Percentiles rank a stretch among this genome's conserved stretches.
Evolutionary conservation across 768 basidiomycete genomes (phyloP).

Genomic region (Auricularia auricula-judae): DNA sequence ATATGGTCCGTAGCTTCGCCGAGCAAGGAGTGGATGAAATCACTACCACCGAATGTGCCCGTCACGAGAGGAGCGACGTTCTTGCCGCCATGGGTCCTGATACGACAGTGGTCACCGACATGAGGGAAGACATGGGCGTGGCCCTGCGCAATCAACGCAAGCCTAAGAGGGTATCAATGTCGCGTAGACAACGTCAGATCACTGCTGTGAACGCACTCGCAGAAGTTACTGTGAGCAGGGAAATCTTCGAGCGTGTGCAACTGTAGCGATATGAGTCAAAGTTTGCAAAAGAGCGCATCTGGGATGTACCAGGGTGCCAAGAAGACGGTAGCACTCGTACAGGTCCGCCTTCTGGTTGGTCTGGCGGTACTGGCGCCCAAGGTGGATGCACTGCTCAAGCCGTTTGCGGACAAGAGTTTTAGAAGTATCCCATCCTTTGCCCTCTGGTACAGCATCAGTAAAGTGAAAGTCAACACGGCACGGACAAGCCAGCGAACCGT

Average conservation of each 20-base stretch:
- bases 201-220: slow-evolving; percentile 32
- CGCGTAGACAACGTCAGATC: not conserved
- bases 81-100: slow-evolving; percentile 65
- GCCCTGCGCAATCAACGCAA: slow-evolving; percentile 65
- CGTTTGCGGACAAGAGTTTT: slow-evolving; percentile 64
- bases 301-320: slow-evolving; percentile 52
- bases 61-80: slow-evolving; percentile 77
- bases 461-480: not conserved
- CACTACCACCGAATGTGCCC: slow-evolving; percentile 68
- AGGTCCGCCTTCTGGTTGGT: slow-evolving; percentile 51
- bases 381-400: slow-evolving; percentile 67
- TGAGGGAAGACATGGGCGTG: slow-evolving; percentile 72
- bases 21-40: slow-evolving; percentile 68
- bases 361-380: slow-evolving; percentile 54
- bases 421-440: slow-evolving; percentile 81
- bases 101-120: slow-evolving; percentile 68
- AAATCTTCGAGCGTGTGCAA: slow-evolving; percentile 81
- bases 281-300: not conserved
- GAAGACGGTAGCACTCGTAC: slow-evolving; percentile 70
- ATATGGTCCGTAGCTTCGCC: slow-evolving; percentile 30
- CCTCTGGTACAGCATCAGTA: slow-evolving; percentile 29
- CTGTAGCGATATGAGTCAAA: slow-evolving; percentile 20
- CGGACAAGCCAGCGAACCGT: slow-evolving; percentile 30
- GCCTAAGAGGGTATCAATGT: slow-evolving; percentile 25
- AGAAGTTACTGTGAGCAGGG: slow-evolving; percentile 83